Evolutionary conservation across 495 filamentous ascomycete species (phyloP).

Genomic region (Lophiostoma macrostomum): DNA sequence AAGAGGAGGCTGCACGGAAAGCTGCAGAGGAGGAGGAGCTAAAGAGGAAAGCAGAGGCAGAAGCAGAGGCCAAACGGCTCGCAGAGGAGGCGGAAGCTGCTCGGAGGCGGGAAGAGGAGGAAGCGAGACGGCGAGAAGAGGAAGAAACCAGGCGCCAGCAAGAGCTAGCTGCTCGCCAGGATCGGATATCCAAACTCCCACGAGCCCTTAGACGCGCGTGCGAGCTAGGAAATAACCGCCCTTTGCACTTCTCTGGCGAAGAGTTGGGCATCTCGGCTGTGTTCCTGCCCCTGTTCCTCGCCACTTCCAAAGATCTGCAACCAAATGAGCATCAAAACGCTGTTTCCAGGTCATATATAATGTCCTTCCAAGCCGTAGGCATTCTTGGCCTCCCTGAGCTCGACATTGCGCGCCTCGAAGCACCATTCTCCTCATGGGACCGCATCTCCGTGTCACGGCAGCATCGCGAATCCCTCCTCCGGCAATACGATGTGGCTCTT

Average conservation of each 20-base stretch:
- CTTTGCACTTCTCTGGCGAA: slow-evolving; percentile 28
- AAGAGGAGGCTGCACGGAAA: slow-evolving; percentile 26
- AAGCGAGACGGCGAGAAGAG: slow-evolving; percentile 23
- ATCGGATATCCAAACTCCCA: slow-evolving; percentile 31
- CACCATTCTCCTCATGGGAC: slow-evolving; percentile 27
- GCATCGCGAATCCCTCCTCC: slow-evolving; percentile 28
- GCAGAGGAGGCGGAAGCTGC: slow-evolving; percentile 29
- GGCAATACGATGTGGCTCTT: slow-evolving; percentile 28
- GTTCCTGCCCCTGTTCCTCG: slow-evolving; percentile 35
- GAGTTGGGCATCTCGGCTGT: slow-evolving; percentile 33
- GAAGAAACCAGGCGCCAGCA: slow-evolving; percentile 23
- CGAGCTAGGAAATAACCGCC: slow-evolving; percentile 26
- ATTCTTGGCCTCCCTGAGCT: slow-evolving; percentile 38
- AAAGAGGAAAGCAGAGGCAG: slow-evolving; percentile 19
- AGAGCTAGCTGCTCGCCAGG: slow-evolving; percentile 27
- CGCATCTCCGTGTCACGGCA: slow-evolving; percentile 14
- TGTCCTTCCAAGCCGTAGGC: slow-evolving; percentile 38
- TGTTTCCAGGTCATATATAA: slow-evolving; percentile 27
- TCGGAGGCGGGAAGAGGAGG: slow-evolving; percentile 26
- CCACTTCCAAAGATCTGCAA: slow-evolving; percentile 24
- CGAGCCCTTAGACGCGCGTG: slow-evolving; percentile 27
- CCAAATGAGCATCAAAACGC: background rate
- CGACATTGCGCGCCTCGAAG: slow-evolving; percentile 23
- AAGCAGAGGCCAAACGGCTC: slow-evolving; percentile 22
- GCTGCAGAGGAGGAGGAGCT: slow-evolving; percentile 30